These are phyloP conservation scores for Suhomyces pyralidae DNA, from an alignment of 805 yeast species.

Conservation along the genomic window DNA sequence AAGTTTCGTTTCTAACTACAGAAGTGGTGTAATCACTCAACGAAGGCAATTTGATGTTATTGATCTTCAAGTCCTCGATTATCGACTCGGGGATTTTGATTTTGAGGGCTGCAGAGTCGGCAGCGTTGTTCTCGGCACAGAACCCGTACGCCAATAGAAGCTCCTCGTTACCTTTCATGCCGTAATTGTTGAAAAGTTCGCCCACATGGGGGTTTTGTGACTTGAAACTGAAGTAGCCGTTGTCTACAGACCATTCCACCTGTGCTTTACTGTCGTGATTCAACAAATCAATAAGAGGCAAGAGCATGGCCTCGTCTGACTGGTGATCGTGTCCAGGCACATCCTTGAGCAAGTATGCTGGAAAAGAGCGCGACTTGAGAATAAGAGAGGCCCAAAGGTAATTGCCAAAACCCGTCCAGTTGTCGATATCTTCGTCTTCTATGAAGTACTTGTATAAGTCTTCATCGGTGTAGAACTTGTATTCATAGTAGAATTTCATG, in stretches of 20 bases:
- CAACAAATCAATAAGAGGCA: conserved; percentile 75
- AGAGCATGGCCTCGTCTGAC: conserved; percentile 58
- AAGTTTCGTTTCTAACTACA: conserved; percentile 11
- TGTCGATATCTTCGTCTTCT: conserved; percentile 18
- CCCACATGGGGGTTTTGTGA: conserved; percentile 21
- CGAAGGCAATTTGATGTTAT: conserved; percentile 39
- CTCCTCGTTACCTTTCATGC: conserved; percentile 84
- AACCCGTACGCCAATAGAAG: conserved; percentile 82
- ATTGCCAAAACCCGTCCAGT: conserved; percentile 65
- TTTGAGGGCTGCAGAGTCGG: conserved; percentile 58
- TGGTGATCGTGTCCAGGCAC: conserved; percentile 23
- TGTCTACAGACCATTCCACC: conserved; percentile 58
- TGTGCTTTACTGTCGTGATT: conserved; percentile 64
- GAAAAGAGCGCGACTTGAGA: conserved; percentile 78
- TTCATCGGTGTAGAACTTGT: conserved; percentile 36
- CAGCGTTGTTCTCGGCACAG: conserved; percentile 51
- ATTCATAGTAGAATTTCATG: conserved; percentile 43
- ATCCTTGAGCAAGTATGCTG: conserved; percentile 54
- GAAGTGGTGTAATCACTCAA: conserved; percentile 40
- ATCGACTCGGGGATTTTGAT: conserved; percentile 47
- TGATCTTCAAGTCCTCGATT: conserved; percentile 26
- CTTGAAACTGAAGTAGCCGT: conserved; percentile 39
- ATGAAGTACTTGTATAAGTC: conserved; percentile 31
- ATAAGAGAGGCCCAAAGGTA: conserved; percentile 76
- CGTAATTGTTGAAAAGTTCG: conserved; percentile 79